Percentiles rank a stretch among this genome's conserved stretches.
Conservation (phyloP, 2,329 filamentous ascomycete genomes). For the Exophiala viscosa region DNA sequence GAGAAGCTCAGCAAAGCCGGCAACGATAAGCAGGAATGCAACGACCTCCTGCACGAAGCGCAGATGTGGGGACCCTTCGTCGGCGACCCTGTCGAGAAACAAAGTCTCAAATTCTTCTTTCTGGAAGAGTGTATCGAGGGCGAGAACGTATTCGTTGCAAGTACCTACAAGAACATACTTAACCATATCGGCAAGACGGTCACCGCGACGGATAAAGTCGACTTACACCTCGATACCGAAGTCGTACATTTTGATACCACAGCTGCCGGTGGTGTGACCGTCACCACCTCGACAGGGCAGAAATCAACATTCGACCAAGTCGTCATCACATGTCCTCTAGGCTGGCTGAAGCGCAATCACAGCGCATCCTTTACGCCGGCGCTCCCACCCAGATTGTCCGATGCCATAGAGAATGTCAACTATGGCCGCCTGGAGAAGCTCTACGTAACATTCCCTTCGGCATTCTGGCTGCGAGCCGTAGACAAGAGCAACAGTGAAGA, state of each 20-base stretch:
- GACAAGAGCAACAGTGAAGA: slow-evolving; percentile 35
- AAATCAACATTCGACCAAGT: slow-evolving; percentile 48
- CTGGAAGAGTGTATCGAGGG: slow-evolving; percentile 65
- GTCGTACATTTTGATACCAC: slow-evolving; percentile 38
- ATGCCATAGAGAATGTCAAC: slow-evolving; percentile 47
- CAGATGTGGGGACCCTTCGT: slow-evolving; percentile 64
- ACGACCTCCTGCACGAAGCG: slow-evolving; percentile 49
- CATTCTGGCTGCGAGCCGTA: slow-evolving; percentile 65
- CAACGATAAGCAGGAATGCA: slow-evolving; percentile 39
- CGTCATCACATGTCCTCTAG: slow-evolving; percentile 51
- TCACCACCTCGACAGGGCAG: slow-evolving; percentile 38
- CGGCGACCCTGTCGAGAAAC: slow-evolving; percentile 55
- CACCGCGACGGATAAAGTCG: slow-evolving; percentile 47
- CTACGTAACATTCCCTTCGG: slow-evolving; percentile 65
- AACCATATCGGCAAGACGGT: slow-evolving; percentile 49
- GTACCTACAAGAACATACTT: slow-evolving; percentile 58
- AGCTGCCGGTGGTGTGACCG: slow-evolving; percentile 35
- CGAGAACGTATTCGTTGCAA: slow-evolving; percentile 61
- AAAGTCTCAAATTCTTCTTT: slow-evolving; percentile 63
- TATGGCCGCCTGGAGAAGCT: slow-evolving; percentile 48
- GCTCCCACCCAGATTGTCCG: slow-evolving; percentile 40
- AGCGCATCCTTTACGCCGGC: slow-evolving; percentile 43
- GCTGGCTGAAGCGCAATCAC: slow-evolving; percentile 50
- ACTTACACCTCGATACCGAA: slow-evolving; percentile 40
- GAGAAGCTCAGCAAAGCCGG: slow-evolving; percentile 46